Evolutionary conservation across 345 rosid species (phyloP), one percentile per base, ranked within the genome.

Genomic region (Citrus trifoliata): DNA sequence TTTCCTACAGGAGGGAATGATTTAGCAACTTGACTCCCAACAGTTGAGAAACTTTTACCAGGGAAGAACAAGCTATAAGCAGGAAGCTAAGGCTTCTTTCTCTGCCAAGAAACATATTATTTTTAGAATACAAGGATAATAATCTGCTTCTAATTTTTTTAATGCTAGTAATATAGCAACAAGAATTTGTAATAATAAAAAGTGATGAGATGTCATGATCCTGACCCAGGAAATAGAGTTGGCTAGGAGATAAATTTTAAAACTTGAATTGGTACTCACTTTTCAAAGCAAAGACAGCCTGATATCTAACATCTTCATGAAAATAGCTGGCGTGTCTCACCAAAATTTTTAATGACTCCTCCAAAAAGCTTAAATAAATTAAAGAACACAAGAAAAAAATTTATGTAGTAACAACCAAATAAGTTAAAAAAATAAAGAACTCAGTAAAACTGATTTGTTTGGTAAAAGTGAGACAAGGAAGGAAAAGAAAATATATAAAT

Each of bases 241-340:
- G 65, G 16, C 14, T 61, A 10, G 16, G 65, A 12, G 10, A 9
- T 13, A 61, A 64, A 64, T 64, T 40, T 5, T 38, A 64, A 9
- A 64, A 65, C 10, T 19, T 24, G 80, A 81, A 10, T 73, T 30
- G 40, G 40, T 58, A 90, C 98, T 91, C 74, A 97, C 99, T 77
- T 85, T 94, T 93, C 85, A 97, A 85, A 79, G 91, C 82, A 77
- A 89, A 92, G 61, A 97, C 78, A 70, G 99, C 99, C 84, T 97
- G 99, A 82, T 94, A 93, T 75, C 99, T 91, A 71, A 94, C 98
- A 89, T 97, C 99, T 88, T 97, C 99, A 83, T 97, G 99, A 86
- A 97, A 97, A 86, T 97, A 97, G 35, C 78, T 89, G 10, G 98
- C 91, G 85, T 94, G 96, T 82, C 88, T 92, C 32, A 87, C 88